Conservation (phyloP, 768 basidiomycete species). For the Phylloporus arenicola region DNA sequence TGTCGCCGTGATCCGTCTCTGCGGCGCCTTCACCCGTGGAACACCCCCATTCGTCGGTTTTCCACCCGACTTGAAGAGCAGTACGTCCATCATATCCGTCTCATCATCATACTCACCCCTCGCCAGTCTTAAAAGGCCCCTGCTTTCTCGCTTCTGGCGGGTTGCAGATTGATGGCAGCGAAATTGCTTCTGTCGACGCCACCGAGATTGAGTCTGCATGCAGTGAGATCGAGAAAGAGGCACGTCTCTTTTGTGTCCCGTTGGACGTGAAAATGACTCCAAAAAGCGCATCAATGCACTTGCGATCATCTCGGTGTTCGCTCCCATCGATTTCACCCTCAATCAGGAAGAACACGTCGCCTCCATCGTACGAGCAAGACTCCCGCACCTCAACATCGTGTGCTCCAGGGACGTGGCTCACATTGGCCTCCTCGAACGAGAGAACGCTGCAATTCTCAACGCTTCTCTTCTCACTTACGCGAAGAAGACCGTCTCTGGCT, state of each 20-base stretch:
- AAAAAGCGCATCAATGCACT: constrained; percentile 28
- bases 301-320: constrained; percentile 45
- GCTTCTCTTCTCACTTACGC: constrained; percentile 60
- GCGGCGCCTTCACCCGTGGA: constrained; percentile 53
- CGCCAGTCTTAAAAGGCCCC: constrained; percentile 25
- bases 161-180: constrained; percentile 43
- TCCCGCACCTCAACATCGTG: constrained; percentile 42
- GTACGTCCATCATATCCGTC: constrained; percentile 20
- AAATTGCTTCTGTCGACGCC: constrained; percentile 40
- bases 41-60: constrained; percentile 55
- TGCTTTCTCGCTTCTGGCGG: constrained; percentile 35
- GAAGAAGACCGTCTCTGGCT: constrained; percentile 48
- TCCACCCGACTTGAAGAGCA: constrained; percentile 30
- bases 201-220: constrained; percentile 44
- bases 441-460: constrained; percentile 65
- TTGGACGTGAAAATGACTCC: constrained; percentile 3
- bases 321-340: constrained; percentile 41
- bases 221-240: constrained; percentile 31
- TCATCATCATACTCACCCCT: background rate
- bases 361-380: constrained; percentile 36
- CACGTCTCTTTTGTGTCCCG: constrained; percentile 5
- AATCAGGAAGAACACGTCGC: constrained; percentile 45
- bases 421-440: constrained; percentile 56
- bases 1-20: constrained; percentile 61
- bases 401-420: constrained; percentile 54